Evolutionary conservation across 257 asterid species (phyloP).

Genomic region (Handroanthus guayacan): DNA sequence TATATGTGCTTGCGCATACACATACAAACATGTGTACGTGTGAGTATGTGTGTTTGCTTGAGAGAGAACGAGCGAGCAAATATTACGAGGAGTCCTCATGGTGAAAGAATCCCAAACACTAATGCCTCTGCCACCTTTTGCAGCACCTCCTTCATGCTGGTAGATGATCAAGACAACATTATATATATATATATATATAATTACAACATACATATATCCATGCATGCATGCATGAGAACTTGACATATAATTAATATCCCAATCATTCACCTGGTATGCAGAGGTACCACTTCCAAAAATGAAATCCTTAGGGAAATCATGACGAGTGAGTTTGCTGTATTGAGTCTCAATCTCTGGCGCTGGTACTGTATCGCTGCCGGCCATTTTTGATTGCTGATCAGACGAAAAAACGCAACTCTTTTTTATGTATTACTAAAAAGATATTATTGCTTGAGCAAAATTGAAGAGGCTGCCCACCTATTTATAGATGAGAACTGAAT

Average conservation of each 20-base stretch:
- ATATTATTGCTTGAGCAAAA: too few species aligned
- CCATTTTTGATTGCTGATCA: too few species aligned
- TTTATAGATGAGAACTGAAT: too few species aligned
- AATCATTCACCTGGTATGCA: slow-evolving; percentile 30
- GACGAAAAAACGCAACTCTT: too few species aligned
- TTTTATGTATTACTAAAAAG: too few species aligned
- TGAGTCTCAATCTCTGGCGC: background rate
- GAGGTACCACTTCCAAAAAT: slow-evolving; percentile 28
- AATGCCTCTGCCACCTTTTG: slow-evolving; percentile 46
- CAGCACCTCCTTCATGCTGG: slow-evolving; percentile 45
- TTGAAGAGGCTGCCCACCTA: too few species aligned
- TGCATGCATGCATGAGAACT: too few species aligned
- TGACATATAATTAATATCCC: too few species aligned
- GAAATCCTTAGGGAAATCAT: slow-evolving; percentile 6
- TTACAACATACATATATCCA: background rate
- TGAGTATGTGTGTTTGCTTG: background rate
- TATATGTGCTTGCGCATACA: background rate
- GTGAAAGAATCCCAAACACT: slow-evolving; percentile 55
- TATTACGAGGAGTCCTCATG: background rate
- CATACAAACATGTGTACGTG: too few species aligned
- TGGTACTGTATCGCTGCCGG: too few species aligned
- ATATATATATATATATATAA: background rate
- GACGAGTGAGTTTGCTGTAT: background rate
- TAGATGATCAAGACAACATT: too few species aligned
- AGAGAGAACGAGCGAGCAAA: background rate